Base-by-base conservation (phyloP, 192 early-diverging fungal genomes). In the Borealophlyctis nickersoniae region DNA sequence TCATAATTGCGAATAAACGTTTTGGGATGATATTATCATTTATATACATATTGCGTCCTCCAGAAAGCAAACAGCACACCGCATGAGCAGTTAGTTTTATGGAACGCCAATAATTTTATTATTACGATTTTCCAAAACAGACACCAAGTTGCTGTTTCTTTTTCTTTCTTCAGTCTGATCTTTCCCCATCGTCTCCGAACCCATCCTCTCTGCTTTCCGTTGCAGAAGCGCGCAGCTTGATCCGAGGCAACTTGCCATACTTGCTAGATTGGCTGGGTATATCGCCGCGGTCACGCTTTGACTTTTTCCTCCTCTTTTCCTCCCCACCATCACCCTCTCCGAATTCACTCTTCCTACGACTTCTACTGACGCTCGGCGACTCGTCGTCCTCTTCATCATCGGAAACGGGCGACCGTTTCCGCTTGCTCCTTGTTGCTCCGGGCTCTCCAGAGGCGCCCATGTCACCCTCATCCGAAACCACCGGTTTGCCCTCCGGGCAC, bases 401-500 rank as follows among this genome's bases (percentile, higher is more conserved):
- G 39, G 39, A 19, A 45, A 19, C 7, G 19, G 39, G 39, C 39
- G 39, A 45, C 39, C 39, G 39, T 19, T 45, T 45, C 39, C 39
- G 39, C 19, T 45, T 45, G 9, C 9, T 45, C 39, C 39, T 45
- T 19, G 9, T 19, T 19, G 19, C 39, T 13, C 19, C 39, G 9
- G 19, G 9, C 39, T 45, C 39, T 19, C 9, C 9, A 7, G 7
- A 7, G 9, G 7, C 39, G 7, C 19, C 39, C 39, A 35, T 32
- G 30, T 67, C 66, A 32, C 62, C 59, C 4, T 62, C 36, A 3
- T 49, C 31, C 13, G 52, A 22, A 22, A 70, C 34, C 13, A 39
- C 34, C 4, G 49, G n/a, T 2, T 70, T 31, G n/a, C 69, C 69
- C 9, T 62, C 69, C 19, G 69, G 69, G 14, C 32, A 35, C 30